Base-by-base conservation (phyloP, 106 monocot species). In the Dioscorea zingiberensis region DNA sequence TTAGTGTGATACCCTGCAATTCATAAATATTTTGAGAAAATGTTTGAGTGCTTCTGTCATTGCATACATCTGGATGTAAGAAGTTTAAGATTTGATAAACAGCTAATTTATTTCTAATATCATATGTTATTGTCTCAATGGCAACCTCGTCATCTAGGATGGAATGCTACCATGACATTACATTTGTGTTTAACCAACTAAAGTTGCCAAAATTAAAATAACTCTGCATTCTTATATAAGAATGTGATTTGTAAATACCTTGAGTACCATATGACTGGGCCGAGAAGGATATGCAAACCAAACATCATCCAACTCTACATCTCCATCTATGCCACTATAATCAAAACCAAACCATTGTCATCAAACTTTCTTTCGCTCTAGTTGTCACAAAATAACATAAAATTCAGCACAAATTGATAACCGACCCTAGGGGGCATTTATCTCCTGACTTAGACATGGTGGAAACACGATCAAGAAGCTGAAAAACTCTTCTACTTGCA, bases 271-370 rank as follows among this genome's bases (percentile, higher is more conserved):
- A 72, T 88, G 84, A 72, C 65, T 60, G 32, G 98, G 93, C 7
- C 98, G 98, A 73, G 98, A 99, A 64, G 98, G 98, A 93, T 99
- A 99, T 56, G 92, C 71, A 77, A 99, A 99, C 98, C 98, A 99
- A 54, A 99, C 98, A 87, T 99, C 86, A 71, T 93, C 80, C n/a
- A 93, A 54, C 53, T 84, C 86, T 25, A 99, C 80, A 62, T 84
- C 89, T 56, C 93, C 93, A 59, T 89, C 89, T 66, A 73, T 47
- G 16, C 72, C 81, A 24, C 84, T 85, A 69, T 16, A 48, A 70
- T 27, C 61, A 66, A 69, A 70, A 4, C 4, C 23, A 64, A 38
- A 10, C 38, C 1, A 38, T 38, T 38, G 38, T 38, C 1, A 10
- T 38, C 9, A 38, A 38, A 38, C 6, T 8, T 10, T 38, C 38